Conservation (phyloP, 768 basidiomycete species). For the Mycena rosella region DNA sequence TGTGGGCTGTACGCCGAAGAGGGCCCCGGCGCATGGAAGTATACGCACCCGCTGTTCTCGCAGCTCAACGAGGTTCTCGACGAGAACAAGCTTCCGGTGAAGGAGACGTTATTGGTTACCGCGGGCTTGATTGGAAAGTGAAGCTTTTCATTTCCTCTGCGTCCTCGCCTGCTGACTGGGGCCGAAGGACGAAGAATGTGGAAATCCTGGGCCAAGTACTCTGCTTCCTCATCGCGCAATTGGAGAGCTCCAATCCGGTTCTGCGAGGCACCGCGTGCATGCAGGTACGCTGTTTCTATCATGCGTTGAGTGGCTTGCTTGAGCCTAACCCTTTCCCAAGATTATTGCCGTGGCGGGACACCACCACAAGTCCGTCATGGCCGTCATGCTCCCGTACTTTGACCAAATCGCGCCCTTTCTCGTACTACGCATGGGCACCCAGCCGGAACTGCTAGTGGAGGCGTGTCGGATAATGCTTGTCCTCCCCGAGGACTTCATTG, state of each 20-base stretch:
- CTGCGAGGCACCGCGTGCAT: constrained; percentile 76
- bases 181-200: constrained; percentile 58
- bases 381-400: constrained; percentile 78
- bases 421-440: constrained; percentile 66
- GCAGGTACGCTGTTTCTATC: constrained; percentile 60
- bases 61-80: constrained; percentile 65
- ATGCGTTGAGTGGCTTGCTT: constrained; percentile 13
- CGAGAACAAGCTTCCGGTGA: constrained; percentile 57
- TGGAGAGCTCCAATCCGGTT: constrained; percentile 76
- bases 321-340: constrained; percentile 51
- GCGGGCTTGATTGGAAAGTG: constrained; percentile 70
- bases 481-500: constrained; percentile 70
- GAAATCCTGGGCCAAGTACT: constrained; percentile 72
- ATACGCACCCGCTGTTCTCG: constrained; percentile 46
- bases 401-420: constrained; percentile 75
- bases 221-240: constrained; percentile 72
- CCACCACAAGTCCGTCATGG: constrained; percentile 73
- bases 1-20: constrained; percentile 56
- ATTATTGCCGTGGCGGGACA: constrained; percentile 68
- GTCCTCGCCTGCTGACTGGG: constrained; percentile 6
- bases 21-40: constrained; percentile 46
- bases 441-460: constrained; percentile 72
- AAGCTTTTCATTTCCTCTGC: constrained; percentile 25
- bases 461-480: constrained; percentile 77
- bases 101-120: constrained; percentile 75